Conservation (phyloP, 768 basidiomycete genomes). For the Lactifluus piperatus region DNA sequence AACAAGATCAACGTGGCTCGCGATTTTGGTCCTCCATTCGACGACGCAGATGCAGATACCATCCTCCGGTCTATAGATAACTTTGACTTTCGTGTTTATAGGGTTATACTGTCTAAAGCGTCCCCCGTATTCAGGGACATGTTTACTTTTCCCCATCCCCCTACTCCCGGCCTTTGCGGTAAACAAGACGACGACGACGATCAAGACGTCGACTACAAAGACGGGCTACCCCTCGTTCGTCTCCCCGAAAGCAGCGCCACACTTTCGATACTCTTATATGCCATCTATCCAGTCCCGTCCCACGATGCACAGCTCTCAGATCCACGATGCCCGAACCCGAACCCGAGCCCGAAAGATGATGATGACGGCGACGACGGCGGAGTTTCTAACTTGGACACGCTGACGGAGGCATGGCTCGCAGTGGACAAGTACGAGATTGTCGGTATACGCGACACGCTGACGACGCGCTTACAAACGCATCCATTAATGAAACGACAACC, state of each 20-base stretch:
- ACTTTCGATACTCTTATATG: background rate
- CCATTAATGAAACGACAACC: background rate
- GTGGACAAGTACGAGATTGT: constrained; percentile 2
- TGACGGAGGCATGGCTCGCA: background rate
- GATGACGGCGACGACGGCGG: background rate
- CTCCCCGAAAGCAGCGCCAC: background rate
- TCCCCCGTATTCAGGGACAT: constrained; percentile 13
- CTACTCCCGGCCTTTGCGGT: background rate
- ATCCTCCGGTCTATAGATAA: constrained; percentile 16
- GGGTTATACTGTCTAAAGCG: constrained; percentile 13
- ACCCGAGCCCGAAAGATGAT: background rate
- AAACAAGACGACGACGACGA: background rate
- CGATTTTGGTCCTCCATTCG: constrained; percentile 7
- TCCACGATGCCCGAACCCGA: background rate
- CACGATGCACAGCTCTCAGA: background rate
- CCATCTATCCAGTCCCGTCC: background rate
- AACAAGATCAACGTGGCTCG: background rate
- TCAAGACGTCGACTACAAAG: background rate
- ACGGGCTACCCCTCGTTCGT: background rate
- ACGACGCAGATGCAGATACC: constrained; percentile 16
- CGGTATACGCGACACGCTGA: background rate
- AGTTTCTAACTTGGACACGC: background rate
- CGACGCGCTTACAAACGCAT: background rate
- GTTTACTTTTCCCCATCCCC: constrained; percentile 4
- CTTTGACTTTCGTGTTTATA: constrained; percentile 16